Base-by-base conservation (phyloP, 2,329 filamentous ascomycete species). In the Aspergillus sp. region DNA sequence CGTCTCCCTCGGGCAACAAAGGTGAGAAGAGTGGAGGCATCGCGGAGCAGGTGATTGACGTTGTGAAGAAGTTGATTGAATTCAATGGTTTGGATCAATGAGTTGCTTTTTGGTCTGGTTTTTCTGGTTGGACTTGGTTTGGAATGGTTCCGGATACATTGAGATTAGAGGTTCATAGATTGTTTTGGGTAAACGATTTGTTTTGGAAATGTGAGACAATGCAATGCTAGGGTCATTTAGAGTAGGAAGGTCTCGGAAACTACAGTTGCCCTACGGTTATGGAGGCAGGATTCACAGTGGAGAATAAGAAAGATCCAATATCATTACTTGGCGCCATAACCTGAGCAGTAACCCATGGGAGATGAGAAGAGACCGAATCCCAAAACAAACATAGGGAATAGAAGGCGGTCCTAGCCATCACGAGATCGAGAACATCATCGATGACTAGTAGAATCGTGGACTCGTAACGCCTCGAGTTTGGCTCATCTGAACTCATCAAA, bases 61-160 rank as follows among this genome's bases (percentile, higher is more conserved):
- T 91, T 64, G 93, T 97, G 57, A 87, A 88, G 68, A 89, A 86
- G 77, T 82, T 98, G 77, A 90, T 98, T 69, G 92, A 97, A 78
- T 84, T 96, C 70, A 93, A 98, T 80, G 95, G 95, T 1, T 78
- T 96, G 78, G 92, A 96, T 82, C 76, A 78, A 61, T 80, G 63
- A 69, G 17, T 45, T 25, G n/a, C 59, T 50, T 25, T 58, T 38
- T 31, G 54, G 22, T 19, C 19, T 19, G 25, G 47, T 25, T 59
- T 25, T 17, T 11, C 11, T n/a, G 8, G 28, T 22, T 45, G 46
- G 19, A 19, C 13, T 41, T n/a, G n/a, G 13, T 13, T 30, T 34
- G 30, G 6, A n/a, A 4, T 15, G 28, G 41, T 5, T 11, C 23
- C 6, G 34, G 31, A 43, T 50, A 28, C 25, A 4, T 28, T 43